Conservation (phyloP, 2,329 filamentous ascomycete genomes). For the Exophiala spinifera region DNA sequence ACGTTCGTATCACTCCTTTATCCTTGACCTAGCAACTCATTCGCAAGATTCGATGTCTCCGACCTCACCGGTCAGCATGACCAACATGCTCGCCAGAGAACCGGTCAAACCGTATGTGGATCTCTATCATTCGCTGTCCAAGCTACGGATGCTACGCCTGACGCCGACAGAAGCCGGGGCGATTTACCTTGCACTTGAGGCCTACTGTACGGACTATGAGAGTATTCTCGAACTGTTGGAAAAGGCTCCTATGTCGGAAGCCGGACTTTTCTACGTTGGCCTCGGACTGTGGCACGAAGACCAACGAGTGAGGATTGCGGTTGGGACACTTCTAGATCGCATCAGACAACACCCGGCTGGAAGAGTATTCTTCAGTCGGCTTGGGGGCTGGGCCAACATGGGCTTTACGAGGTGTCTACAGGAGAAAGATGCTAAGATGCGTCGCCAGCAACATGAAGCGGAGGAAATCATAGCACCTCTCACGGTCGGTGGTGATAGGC, state of each 20-base stretch:
- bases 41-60: constrained; percentile 39
- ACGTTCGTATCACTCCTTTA: constrained; percentile 90
- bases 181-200: constrained; percentile 77
- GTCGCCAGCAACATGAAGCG: constrained; percentile 13
- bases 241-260: constrained; percentile 79
- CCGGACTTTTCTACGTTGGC: constrained; percentile 84
- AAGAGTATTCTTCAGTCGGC: constrained; percentile 82
- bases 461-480: constrained; percentile 13
- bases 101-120: constrained; percentile 69
- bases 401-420: constrained; percentile 77
- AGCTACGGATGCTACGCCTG: constrained; percentile 77
- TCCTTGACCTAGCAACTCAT: constrained; percentile 61
- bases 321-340: constrained; percentile 75
- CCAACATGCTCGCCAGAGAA: constrained; percentile 56
- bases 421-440: constrained; percentile 46
- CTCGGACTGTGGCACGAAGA: constrained; percentile 91
- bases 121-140: constrained; percentile 87
- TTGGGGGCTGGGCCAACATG: constrained; percentile 85
- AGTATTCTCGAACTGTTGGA: constrained; percentile 81
- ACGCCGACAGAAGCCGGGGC: constrained; percentile 72
- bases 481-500: constrained; percentile 1
- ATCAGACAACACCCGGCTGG: constrained; percentile 86
- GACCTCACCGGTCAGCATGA: constrained; percentile 38
- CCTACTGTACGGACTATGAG: constrained; percentile 73
- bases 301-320: constrained; percentile 70